These are phyloP conservation scores for Monilinia fructigena DNA, from an alignment of 2,329 filamentous ascomycete genomes.

Conservation along the genomic window DNA sequence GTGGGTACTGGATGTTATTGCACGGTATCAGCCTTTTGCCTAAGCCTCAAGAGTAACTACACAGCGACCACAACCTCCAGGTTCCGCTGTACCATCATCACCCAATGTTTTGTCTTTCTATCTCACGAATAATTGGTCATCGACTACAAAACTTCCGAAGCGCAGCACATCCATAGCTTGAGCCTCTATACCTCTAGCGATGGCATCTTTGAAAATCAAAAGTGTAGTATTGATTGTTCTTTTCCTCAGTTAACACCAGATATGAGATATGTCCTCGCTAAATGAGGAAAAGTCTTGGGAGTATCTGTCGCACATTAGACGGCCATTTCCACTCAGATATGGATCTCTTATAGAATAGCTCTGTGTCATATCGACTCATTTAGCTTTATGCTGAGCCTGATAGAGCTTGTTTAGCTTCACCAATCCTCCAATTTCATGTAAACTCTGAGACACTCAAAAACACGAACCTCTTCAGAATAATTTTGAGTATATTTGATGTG, in stretches of 20 bases:
- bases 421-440: neutral
- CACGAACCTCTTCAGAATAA: neutral
- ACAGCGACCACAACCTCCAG: neutral
- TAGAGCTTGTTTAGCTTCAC: neutral
- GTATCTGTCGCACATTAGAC: neutral
- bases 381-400: neutral
- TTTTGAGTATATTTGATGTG: neutral
- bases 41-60: neutral
- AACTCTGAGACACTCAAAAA: neutral
- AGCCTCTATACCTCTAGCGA: neutral
- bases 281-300: neutral
- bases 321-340: neutral
- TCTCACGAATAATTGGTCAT: neutral
- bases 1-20: too few relatives aligned
- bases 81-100: neutral
- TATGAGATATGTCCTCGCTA: neutral
- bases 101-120: neutral
- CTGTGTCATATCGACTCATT: too few relatives aligned
- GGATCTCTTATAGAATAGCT: neutral
- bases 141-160: neutral
- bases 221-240: neutral
- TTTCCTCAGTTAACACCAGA: constrained; percentile 4
- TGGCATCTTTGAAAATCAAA: neutral
- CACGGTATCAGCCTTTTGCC: neutral
- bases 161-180: constrained; percentile 2